These are phyloP conservation scores for Mortierella sp. DNA, from an alignment of 371 early-diverging fungal genomes.

Conservation along the genomic window DNA sequence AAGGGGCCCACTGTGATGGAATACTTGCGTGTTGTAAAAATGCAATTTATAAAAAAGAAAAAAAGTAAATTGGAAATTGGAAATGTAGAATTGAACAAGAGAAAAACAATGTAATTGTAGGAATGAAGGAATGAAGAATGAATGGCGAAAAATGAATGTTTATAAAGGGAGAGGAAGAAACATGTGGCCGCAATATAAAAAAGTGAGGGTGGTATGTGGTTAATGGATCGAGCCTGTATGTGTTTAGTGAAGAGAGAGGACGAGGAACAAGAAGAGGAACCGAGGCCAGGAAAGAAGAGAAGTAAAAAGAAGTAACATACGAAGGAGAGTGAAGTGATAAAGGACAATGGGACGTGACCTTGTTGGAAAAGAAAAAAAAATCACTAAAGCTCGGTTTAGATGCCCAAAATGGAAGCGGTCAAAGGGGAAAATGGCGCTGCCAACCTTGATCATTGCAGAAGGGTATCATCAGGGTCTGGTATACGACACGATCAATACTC, in stretches of 20 bases:
- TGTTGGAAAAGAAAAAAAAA: background rate
- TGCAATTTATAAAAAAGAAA: background rate
- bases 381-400: constrained; percentile 11
- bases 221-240: background rate
- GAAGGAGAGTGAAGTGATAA: background rate
- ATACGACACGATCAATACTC: background rate
- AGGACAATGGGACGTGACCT: background rate
- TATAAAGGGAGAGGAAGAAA: too few relatives aligned
- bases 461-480: background rate
- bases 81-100: background rate
- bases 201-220: background rate
- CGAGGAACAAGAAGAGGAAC: background rate
- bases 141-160: background rate
- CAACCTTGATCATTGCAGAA: background rate
- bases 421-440: background rate
- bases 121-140: background rate
- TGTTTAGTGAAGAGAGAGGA: background rate
- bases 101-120: background rate
- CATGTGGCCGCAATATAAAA: background rate
- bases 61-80: background rate
- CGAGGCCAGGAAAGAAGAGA: constrained; percentile 1
- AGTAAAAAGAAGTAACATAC: background rate
- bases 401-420: background rate
- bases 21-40: background rate
- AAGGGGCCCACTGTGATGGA: too few relatives aligned